Conservation (phyloP, 1,284 basidiomycete genomes). For the Tilletiopsis washingtonensis region DNA sequence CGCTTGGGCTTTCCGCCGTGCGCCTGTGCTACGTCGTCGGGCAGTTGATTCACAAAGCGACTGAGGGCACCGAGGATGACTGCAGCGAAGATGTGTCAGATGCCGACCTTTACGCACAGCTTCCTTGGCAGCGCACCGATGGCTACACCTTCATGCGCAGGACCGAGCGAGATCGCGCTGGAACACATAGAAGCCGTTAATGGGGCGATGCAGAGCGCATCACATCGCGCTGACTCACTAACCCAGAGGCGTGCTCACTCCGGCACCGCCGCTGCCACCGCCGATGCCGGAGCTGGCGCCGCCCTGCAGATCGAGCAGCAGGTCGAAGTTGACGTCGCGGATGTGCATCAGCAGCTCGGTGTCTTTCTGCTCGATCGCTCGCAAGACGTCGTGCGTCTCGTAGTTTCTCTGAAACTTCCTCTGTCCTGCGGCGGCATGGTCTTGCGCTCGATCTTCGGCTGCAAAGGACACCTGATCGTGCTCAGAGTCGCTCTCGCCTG, state of each 20-base stretch:
- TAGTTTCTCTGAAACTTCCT: no score
- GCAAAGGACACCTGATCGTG: no score
- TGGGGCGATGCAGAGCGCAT: no score
- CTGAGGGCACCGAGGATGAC: conserved; percentile 38
- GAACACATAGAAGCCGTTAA: no score
- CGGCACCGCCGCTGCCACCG: neutral
- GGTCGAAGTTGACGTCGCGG: conserved; percentile 37
- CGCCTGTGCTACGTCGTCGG: conserved; percentile 20
- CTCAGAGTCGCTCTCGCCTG: no score
- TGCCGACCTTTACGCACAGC: no score
- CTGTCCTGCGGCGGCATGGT: no score
- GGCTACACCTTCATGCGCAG: conserved; percentile 26
- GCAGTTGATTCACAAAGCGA: conserved; percentile 42
- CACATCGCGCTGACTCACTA: conserved; percentile 2
- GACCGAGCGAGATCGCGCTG: conserved; percentile 31
- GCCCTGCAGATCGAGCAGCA: conserved; percentile 29
- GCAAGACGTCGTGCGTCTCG: conserved; percentile 41
- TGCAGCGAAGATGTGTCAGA: no score
- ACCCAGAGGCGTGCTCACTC: conserved; percentile 8
- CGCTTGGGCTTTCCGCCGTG: conserved; percentile 5
- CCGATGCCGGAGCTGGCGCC: neutral
- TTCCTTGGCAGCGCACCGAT: no score
- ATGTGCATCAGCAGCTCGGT: conserved; percentile 38
- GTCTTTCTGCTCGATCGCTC: conserved; percentile 42
- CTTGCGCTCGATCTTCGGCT: no score